A percentile compares a stretch with the other conserved stretches of the same genome.
Evolutionary conservation across 371 early-diverging fungal species (phyloP).

Genomic region (Catenaria anguillulae): DNA sequence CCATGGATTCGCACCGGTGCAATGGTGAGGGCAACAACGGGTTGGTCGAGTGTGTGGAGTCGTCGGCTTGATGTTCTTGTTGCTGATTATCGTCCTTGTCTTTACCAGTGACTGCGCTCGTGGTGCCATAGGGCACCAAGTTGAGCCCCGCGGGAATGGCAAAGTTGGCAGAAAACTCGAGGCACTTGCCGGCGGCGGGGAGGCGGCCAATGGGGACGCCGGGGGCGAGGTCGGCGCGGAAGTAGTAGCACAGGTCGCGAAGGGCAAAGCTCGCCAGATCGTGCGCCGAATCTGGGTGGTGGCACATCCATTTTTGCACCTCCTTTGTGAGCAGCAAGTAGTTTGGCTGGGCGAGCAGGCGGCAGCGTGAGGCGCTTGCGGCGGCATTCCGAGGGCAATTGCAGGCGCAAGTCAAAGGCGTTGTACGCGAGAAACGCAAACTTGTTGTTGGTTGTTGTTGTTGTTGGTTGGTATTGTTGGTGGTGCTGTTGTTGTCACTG

Average conservation of each 20-base stretch:
- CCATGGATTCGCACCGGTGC: slow-evolving; percentile 43
- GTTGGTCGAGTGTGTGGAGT: too few relatives aligned
- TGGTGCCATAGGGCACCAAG: neutral
- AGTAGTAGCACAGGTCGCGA: slow-evolving; percentile 1
- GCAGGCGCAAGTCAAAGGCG: neutral
- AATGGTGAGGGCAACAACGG: slow-evolving; percentile 12
- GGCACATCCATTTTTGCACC: neutral
- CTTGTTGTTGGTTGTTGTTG: too few relatives aligned
- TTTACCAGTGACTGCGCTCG: too few relatives aligned
- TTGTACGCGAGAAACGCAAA: neutral
- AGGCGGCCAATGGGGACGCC: neutral
- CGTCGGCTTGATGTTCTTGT: too few relatives aligned
- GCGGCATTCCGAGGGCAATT: neutral
- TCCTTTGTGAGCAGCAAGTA: neutral
- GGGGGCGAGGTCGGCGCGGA: neutral
- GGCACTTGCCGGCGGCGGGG: too few relatives aligned
- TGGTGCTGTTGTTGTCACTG: too few relatives aligned
- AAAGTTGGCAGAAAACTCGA: neutral
- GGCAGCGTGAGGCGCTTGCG: neutral
- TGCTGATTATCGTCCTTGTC: too few relatives aligned
- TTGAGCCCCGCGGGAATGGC: neutral
- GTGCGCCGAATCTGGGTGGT: neutral
- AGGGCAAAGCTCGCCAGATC: neutral
- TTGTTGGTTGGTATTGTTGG: too few relatives aligned
- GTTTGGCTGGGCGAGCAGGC: neutral